Percentiles rank a stretch among this genome's conserved stretches.
phyloP scores from a whole-genome alignment of 192 early-diverging fungal species.

The Coemansia sp. region DNA sequence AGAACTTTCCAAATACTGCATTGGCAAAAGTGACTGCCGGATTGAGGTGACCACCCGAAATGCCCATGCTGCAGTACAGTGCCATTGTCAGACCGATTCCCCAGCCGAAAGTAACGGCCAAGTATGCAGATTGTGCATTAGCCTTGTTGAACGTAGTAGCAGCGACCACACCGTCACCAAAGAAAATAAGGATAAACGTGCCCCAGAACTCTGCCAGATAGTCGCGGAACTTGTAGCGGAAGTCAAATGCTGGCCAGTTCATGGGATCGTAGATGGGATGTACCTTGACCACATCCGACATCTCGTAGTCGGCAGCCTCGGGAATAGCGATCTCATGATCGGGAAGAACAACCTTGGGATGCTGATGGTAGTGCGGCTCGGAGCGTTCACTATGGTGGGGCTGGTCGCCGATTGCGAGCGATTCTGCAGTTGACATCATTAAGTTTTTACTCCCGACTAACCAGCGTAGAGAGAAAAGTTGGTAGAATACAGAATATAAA shows the following conservation, averaged over 20 bases:
- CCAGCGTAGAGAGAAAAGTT: neutral
- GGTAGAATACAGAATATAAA: conserved; percentile 2
- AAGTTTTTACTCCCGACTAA: neutral
- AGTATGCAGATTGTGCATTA: conserved; percentile 45
- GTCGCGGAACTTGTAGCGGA: conserved; percentile 53
- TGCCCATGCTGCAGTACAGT: conserved; percentile 60
- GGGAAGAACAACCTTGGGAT: conserved; percentile 33
- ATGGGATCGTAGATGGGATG: conserved; percentile 46
- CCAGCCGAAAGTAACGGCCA: conserved; percentile 62
- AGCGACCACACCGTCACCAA: conserved; percentile 68
- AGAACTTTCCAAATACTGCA: conserved; percentile 65
- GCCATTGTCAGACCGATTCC: conserved; percentile 65
- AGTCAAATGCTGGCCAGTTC: conserved; percentile 41
- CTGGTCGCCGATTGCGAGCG: conserved; percentile 8
- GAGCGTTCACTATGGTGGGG: neutral
- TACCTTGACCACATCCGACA: conserved; percentile 17
- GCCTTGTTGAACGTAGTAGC: conserved; percentile 41
- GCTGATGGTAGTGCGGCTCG: conserved; percentile 26
- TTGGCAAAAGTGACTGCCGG: conserved; percentile 71
- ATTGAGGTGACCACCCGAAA: conserved; percentile 77
- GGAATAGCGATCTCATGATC: conserved; percentile 44
- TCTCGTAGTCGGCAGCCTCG: conserved; percentile 46
- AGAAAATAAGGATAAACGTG: conserved; percentile 64
- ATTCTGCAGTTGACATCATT: conserved; percentile 15
- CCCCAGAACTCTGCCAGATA: conserved; percentile 75